Conservation (phyloP, 805 yeast genomes). For the Pichia deserticola region DNA sequence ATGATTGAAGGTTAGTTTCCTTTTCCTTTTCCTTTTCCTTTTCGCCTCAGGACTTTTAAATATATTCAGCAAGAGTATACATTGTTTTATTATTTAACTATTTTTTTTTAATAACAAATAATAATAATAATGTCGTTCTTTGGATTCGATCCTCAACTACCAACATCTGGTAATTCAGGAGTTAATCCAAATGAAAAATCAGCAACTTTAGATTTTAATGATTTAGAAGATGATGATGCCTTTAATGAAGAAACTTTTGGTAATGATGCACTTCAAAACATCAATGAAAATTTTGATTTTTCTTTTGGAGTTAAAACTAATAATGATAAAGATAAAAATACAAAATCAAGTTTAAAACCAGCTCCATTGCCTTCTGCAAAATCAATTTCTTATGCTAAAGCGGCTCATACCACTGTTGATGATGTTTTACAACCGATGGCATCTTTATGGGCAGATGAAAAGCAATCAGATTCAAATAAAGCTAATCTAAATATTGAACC, state of each 20-base stretch:
- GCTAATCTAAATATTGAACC: slow-evolving; percentile 17
- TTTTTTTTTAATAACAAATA: not conserved
- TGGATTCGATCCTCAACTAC: slow-evolving; percentile 49
- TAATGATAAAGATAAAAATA: not conserved
- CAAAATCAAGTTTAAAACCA: slow-evolving; percentile 11
- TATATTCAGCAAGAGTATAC: not conserved
- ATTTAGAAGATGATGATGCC: slow-evolving; percentile 74
- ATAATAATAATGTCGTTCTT: slow-evolving; percentile 51
- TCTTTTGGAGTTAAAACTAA: slow-evolving; percentile 29
- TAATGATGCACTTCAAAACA: slow-evolving; percentile 30
- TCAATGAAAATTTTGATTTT: slow-evolving; percentile 61
- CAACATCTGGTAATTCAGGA: slow-evolving; percentile 14
- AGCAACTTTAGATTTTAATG: slow-evolving; percentile 60
- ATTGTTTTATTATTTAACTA: too few relatives aligned
- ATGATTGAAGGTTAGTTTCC: too few relatives aligned
- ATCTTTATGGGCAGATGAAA: slow-evolving; percentile 51
- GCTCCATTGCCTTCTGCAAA: slow-evolving; percentile 20
- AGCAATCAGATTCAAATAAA: slow-evolving; percentile 12
- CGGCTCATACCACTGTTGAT: slow-evolving; percentile 30
- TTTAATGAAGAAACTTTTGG: slow-evolving; percentile 80
- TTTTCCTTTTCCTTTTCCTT: too few relatives aligned
- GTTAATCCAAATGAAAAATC: slow-evolving; percentile 9
- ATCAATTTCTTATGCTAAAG: slow-evolving; percentile 37
- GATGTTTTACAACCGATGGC: slow-evolving; percentile 60
- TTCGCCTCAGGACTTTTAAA: too few relatives aligned